phyloP scores from a whole-genome alignment of 2,329 filamentous ascomycete species.

The Catunica adiposa region DNA sequence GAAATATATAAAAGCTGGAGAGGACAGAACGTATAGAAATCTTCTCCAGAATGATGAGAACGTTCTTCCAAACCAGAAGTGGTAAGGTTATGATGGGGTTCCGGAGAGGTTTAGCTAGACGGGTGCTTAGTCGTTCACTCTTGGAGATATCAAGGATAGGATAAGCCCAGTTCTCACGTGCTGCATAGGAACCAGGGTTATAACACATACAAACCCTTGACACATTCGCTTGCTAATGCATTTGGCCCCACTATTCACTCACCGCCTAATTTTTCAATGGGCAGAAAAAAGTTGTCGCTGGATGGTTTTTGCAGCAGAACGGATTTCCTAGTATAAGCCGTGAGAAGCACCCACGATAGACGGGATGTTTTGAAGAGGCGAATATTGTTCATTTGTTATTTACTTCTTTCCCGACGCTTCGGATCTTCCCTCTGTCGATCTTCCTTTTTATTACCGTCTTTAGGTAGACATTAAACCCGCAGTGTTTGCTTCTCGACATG shows the following conservation, averaged over 20 bases:
- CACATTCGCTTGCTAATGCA: neutral
- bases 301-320: neutral
- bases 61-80: too few relatives aligned
- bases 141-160: too few relatives aligned
- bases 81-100: too few relatives aligned
- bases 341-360: neutral
- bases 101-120: too few relatives aligned
- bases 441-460: neutral
- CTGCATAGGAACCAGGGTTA: too few relatives aligned
- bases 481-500: neutral
- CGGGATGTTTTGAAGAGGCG: neutral
- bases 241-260: conserved; percentile 5
- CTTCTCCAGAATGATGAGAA: too few relatives aligned
- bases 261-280: conserved; percentile 12
- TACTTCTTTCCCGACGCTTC: neutral
- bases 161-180: too few relatives aligned
- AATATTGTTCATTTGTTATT: neutral
- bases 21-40: too few relatives aligned
- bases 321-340: neutral
- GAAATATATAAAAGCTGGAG: too few relatives aligned
- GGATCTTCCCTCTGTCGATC: neutral
- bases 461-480: neutral
- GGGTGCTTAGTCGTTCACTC: too few relatives aligned
- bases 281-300: conserved; percentile 14
- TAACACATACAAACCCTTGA: too few relatives aligned